phyloP scores from a whole-genome alignment of 2,329 filamentous ascomycete genomes.

The Myriosclerotinia duriaeana region DNA sequence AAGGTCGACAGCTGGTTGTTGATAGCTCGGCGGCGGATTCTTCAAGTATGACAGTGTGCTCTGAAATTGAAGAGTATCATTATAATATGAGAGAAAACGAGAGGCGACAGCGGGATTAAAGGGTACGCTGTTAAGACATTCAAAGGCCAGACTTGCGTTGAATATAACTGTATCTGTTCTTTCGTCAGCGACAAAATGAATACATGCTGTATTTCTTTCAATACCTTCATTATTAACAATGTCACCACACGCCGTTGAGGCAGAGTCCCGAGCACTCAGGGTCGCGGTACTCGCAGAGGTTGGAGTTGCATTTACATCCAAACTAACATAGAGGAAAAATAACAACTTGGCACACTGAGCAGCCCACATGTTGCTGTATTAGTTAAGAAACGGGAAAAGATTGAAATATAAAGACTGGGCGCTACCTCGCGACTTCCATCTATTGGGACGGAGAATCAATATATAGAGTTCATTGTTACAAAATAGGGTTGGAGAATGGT shows the following conservation, averaged over 20 bases:
- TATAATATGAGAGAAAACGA: conserved; percentile 47
- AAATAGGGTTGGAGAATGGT: not conserved
- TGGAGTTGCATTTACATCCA: conserved; percentile 1
- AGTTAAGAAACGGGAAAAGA: not conserved
- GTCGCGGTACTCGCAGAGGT: not conserved
- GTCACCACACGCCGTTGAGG: conserved; percentile 29
- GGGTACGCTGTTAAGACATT: conserved; percentile 48
- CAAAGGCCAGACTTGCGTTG: conserved; percentile 39
- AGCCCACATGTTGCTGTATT: conserved; percentile 9
- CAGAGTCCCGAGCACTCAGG: conserved; percentile 18
- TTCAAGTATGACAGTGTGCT: conserved; percentile 43
- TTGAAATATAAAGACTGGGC: not conserved
- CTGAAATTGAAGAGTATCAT: conserved; percentile 44
- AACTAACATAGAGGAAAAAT: not conserved
- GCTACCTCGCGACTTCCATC: not conserved
- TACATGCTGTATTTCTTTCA: not conserved
- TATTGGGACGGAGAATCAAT: not conserved
- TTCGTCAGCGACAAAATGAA: not conserved
- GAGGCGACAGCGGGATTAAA: conserved; percentile 47
- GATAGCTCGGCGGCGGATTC: conserved; percentile 52
- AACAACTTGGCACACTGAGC: not conserved
- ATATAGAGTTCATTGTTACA: not conserved
- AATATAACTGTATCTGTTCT: conserved; percentile 23
- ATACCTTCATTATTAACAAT: conserved; percentile 27
- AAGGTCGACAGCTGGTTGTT: conserved; percentile 50